Evolutionary conservation across 495 filamentous ascomycete genomes (phyloP), one percentile per base, ranked within the genome.

Genomic region (Aspergillus campestris): DNA sequence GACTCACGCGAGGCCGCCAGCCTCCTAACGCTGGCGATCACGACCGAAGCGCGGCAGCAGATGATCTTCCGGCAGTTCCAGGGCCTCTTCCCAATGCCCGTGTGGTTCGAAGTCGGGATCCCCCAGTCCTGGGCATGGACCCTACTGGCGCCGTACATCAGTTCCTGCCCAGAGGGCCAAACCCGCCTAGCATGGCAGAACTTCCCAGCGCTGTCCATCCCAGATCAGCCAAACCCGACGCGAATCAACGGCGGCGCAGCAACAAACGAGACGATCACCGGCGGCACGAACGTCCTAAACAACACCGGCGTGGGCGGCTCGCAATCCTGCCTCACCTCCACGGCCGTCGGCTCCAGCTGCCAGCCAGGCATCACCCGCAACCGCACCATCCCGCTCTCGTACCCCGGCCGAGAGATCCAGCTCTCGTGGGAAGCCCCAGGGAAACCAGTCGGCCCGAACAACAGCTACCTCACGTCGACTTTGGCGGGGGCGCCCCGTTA

Each of bases 71-170:
- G 88, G 15, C 87, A 94, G 51, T 86, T 94, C 63, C 74, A 80
- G 28, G 89, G 87, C 24, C 77, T 94, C 15, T 86, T 85, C 64
- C 86, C 88, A 3, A 89, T 87, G 83, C 82, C 86, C 0, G 85
- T 84, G 3, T 94, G 84, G 84, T 90, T 91, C 60, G 79, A 89
- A 61, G 73, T 79, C 8, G 86, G 86, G 18, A 77, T 89, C 13
- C 87, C 87, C 0, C 89, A 94, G 58, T 86, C 82, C 0, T 94
- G 89, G 86, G 79, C 83, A 2, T 94, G 89, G 89, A 82, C 87
- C 0, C 72, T 87, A 8, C 72, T 95, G 31, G 87, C 89, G 0
- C 89, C 86, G 0, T 89, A 87, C 60, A 90, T 95, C 64, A 82
- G 78, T 38, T 79, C 73, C 9, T 95, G 89, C 60, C 87, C 88